Percentiles rank a stretch among this genome's conserved stretches.
Conservation (phyloP, 1,284 basidiomycete genomes). For the Waitea zeae region DNA sequence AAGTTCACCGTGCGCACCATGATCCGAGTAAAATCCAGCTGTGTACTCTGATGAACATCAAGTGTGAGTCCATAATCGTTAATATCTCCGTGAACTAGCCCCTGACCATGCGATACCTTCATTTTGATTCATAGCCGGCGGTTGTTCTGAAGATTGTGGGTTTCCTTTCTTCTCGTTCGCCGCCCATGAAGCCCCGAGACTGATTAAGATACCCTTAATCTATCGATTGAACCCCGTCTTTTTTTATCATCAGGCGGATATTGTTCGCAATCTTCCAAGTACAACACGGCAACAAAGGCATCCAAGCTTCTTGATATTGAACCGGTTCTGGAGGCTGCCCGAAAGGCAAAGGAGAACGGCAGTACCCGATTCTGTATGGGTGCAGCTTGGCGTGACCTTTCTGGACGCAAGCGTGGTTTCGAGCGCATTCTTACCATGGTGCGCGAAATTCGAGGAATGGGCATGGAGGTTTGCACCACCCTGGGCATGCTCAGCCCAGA, state of each 20-base stretch:
- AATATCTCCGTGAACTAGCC: neutral
- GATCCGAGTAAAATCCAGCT: conserved; percentile 86
- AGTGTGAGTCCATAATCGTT: conserved; percentile 40
- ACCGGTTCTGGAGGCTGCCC: conserved; percentile 80
- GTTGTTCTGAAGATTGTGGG: conserved; percentile 92
- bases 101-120: conserved; percentile 2
- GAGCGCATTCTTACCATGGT: conserved; percentile 94
- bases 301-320: conserved; percentile 82
- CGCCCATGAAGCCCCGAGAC: too few species aligned
- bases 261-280: conserved; percentile 91
- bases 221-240: too few species aligned
- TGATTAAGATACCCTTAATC: too few species aligned
- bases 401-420: conserved; percentile 88
- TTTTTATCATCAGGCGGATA: conserved; percentile 55
- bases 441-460: conserved; percentile 72
- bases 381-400: conserved; percentile 95
- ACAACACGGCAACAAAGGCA: conserved; percentile 82
- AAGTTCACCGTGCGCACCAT: conserved; percentile 75
- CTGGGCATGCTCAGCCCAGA: conserved; percentile 92
- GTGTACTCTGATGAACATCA: conserved; percentile 98
- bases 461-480: conserved; percentile 96
- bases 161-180: conserved; percentile 6
- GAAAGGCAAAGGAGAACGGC: conserved; percentile 90
- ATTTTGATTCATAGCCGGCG: conserved; percentile 44
- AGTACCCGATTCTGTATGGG: conserved; percentile 99